Percentiles rank a stretch among this genome's conserved stretches.
phyloP scores from a whole-genome alignment of 2,329 filamentous ascomycete genomes.

The Rosellinia necatrix region DNA sequence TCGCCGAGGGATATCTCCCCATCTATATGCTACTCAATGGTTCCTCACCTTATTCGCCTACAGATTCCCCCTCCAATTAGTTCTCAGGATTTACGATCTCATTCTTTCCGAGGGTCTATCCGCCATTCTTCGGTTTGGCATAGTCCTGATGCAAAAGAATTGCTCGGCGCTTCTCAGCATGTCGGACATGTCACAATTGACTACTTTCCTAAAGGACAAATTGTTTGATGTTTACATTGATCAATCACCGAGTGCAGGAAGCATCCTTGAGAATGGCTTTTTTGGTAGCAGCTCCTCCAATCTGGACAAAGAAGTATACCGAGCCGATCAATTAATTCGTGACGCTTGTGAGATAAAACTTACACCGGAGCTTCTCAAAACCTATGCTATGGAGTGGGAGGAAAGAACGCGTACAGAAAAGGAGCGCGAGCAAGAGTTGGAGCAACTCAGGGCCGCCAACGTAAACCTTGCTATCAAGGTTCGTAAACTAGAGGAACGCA shows the following conservation, averaged over 20 bases:
- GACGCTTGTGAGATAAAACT: constrained; percentile 90
- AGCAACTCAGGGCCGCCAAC: constrained; percentile 70
- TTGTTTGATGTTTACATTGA: constrained; percentile 98
- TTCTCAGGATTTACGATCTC: constrained; percentile 94
- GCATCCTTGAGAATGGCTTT: constrained; percentile 93
- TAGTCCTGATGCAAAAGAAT: constrained; percentile 97
- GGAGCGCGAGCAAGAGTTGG: constrained; percentile 81
- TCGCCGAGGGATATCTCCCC: constrained; percentile 82
- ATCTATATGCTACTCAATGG: constrained; percentile 98
- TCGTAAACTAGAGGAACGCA: constrained; percentile 83
- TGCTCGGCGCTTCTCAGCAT: constrained; percentile 75
- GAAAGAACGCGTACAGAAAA: constrained; percentile 84
- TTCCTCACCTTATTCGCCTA: constrained; percentile 99
- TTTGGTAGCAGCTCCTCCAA: constrained; percentile 91
- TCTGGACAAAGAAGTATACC: constrained; percentile 93
- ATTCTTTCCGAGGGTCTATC: constrained; percentile 92
- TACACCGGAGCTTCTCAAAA: constrained; percentile 77
- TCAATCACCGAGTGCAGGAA: constrained; percentile 86
- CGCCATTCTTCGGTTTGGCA: constrained; percentile 91
- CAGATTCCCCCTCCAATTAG: constrained; percentile 92
- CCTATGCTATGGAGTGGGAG: constrained; percentile 88
- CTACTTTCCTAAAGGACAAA: constrained; percentile 88
- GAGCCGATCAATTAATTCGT: constrained; percentile 88
- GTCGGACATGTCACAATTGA: constrained; percentile 89
- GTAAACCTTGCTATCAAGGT: constrained; percentile 72